Evolutionary conservation across 1,139 yeast species (phyloP).

Genomic region (Suhomyces anneliseae): DNA sequence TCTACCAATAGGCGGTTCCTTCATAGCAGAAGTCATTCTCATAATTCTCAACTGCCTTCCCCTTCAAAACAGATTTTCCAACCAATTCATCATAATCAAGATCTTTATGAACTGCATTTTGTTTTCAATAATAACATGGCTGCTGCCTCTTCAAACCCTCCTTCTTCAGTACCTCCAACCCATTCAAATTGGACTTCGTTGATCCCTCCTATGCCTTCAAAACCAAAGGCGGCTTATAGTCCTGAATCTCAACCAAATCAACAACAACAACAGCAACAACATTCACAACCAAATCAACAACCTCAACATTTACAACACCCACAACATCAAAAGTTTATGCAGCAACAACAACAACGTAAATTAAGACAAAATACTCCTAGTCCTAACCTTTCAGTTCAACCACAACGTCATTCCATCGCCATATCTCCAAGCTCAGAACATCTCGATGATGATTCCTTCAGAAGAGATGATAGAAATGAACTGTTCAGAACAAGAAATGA

Average conservation of each 20-base stretch:
- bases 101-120: conserved; percentile 7
- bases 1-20: conserved; percentile 6
- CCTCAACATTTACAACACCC: not conserved
- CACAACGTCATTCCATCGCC: conserved; percentile 21
- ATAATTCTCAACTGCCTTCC: conserved; percentile 16
- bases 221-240: conserved; percentile 12
- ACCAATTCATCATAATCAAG: conserved; percentile 19
- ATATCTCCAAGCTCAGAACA: conserved; percentile 15
- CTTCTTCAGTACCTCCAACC: not conserved
- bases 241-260: conserved; percentile 3
- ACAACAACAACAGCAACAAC: not conserved
- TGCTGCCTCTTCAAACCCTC: not conserved
- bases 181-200: conserved; percentile 24
- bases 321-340: not conserved
- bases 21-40: conserved; percentile 17
- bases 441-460: conserved; percentile 4
- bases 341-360: not conserved
- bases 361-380: not conserved
- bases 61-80: conserved; percentile 15
- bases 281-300: not conserved
- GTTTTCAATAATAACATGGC: conserved; percentile 4
- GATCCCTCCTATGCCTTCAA: conserved; percentile 30
- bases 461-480: not conserved
- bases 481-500: not conserved
- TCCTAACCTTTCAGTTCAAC: not conserved